These are phyloP conservation scores for Puccinia brachypodii DNA, from an alignment of 1,284 basidiomycete species.

Conservation along the genomic window DNA sequence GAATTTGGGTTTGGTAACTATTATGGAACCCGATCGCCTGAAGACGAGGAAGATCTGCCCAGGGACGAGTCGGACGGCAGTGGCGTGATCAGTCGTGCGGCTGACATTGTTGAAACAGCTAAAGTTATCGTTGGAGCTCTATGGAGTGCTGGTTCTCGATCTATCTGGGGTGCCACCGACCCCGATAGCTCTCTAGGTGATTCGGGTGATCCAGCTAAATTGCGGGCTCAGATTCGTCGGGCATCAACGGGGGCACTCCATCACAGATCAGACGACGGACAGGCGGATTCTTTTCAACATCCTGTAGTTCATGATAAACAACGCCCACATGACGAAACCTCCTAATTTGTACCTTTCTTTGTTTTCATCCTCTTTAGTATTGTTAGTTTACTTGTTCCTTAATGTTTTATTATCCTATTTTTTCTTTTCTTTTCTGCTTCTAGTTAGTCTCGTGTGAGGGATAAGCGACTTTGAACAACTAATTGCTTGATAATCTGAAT, in stretches of 20 bases:
- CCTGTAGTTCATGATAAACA: conserved; percentile 7
- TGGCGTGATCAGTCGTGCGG: conserved; percentile 50
- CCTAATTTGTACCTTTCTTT: not conserved
- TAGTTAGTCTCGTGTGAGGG: not conserved
- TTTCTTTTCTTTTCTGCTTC: not conserved
- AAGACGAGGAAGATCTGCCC: conserved; percentile 31
- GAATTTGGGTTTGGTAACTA: conserved; percentile 52
- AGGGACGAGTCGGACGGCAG: conserved; percentile 8
- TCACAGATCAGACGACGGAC: conserved; percentile 10
- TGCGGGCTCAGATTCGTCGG: not conserved
- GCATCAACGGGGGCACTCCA: conserved; percentile 19
- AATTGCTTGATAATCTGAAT: conserved; percentile 1
- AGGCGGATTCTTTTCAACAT: not conserved
- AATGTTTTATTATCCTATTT: not conserved
- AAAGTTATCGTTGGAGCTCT: conserved; percentile 52
- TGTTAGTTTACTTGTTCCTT: too few species aligned
- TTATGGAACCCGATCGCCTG: conserved; percentile 47
- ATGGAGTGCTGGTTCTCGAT: conserved; percentile 35
- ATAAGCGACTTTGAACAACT: not conserved
- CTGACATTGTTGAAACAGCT: conserved; percentile 52
- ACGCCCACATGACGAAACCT: not conserved
- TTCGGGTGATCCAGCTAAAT: not conserved
- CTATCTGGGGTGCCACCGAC: conserved; percentile 18
- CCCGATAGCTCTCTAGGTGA: not conserved
- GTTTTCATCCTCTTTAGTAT: not conserved